Percentiles rank a stretch among this genome's conserved stretches.
phyloP scores from a whole-genome alignment of 345 rosid species.

The Brassica cretica region DNA sequence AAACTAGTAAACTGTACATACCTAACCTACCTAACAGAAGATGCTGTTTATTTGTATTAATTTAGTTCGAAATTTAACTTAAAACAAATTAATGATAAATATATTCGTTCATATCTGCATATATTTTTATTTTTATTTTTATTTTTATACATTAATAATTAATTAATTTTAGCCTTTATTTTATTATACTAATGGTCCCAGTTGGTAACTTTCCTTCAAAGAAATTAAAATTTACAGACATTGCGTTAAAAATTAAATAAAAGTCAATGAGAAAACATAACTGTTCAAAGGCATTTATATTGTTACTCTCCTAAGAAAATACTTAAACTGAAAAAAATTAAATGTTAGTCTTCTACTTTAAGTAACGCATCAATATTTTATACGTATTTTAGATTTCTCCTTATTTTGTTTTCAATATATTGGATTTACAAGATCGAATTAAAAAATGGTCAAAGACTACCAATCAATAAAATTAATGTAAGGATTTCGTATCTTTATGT shows the following conservation, averaged over 20 bases:
- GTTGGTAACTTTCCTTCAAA: not conserved
- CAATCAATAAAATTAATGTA: not conserved
- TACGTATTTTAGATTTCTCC: not conserved
- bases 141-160: not conserved
- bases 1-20: too few species aligned
- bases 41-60: too few species aligned
- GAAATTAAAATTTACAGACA: not conserved
- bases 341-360: not conserved
- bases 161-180: not conserved
- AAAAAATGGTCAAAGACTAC: not conserved
- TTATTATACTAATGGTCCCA: not conserved
- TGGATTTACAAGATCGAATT: conserved; percentile 11
- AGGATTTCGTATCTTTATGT: conserved; percentile 2
- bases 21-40: too few species aligned
- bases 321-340: not conserved
- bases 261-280: not conserved
- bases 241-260: not conserved
- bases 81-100: too few species aligned
- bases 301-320: not conserved
- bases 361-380: not conserved
- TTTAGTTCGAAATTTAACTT: too few species aligned
- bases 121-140: too few species aligned
- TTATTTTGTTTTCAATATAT: not conserved
- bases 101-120: too few species aligned
- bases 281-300: not conserved